Evolutionary conservation across 257 asterid species (phyloP).

Genomic region (Ehretia macrophylla): DNA sequence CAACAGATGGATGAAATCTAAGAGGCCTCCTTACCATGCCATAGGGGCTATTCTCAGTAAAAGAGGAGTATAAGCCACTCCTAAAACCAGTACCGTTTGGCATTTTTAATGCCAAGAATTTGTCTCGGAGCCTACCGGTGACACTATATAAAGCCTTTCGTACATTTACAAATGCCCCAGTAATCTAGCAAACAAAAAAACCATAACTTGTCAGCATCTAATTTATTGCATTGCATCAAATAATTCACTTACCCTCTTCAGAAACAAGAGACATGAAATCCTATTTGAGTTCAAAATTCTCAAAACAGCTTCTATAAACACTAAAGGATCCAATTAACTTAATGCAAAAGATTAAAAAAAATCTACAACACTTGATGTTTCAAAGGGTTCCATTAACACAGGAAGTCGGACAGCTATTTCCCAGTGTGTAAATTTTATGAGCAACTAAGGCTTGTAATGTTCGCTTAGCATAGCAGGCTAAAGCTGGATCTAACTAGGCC

Average conservation of each 20-base stretch:
- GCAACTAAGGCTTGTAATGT: too few relatives aligned
- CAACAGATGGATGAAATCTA: slow-evolving; percentile 34
- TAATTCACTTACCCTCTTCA: background rate
- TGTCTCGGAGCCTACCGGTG: slow-evolving; percentile 54
- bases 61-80: slow-evolving; percentile 11
- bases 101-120: slow-evolving; percentile 32
- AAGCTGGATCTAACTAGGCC: too few relatives aligned
- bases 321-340: too few relatives aligned
- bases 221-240: background rate
- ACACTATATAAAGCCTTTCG: slow-evolving; percentile 60
- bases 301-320: background rate
- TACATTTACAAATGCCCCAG: slow-evolving; percentile 58
- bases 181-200: background rate
- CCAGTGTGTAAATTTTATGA: too few relatives aligned
- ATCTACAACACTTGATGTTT: too few relatives aligned
- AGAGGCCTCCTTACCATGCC: slow-evolving; percentile 35
- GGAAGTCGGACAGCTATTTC: too few relatives aligned
- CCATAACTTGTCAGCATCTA: background rate
- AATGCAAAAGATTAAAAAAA: too few relatives aligned
- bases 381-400: too few relatives aligned
- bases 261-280: background rate
- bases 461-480: too few relatives aligned
- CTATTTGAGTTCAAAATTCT: background rate
- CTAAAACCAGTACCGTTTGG: slow-evolving; percentile 25
- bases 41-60: slow-evolving; percentile 32